Base-by-base conservation (phyloP, 192 early-diverging fungal species). In the Chytriomyces sp. region DNA sequence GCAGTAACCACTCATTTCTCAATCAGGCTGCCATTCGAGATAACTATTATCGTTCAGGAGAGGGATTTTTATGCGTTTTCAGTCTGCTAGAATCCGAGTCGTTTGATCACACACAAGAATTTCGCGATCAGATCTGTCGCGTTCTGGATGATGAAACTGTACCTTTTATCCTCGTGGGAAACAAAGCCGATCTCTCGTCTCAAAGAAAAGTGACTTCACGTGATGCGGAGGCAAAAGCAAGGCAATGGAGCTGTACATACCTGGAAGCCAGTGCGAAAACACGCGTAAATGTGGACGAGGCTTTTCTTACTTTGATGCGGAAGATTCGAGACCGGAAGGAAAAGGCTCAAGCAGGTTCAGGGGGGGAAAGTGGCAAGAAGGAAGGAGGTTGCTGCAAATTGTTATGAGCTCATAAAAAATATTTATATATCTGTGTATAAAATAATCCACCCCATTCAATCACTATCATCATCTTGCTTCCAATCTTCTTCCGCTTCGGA, bases 191-290 rank as follows among this genome's bases (percentile, higher is more conserved):
- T 83, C 72, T 99, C 55, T 81, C 88, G 33, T 79, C 79, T 33
- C 89, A 93, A 54, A 77, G 91, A 56, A 89, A 93, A 78, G 89
- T 99, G n/a, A 69, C 90, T 7, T 61, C 77, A 0, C 85, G 91
- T 31, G 95, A 99, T 73, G 93, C 89, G 53, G 78, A 89, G 59
- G 84, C 86, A 36, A 67, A 93, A 28, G 93, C 97, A n/a, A 74
- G 84, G 28, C 80, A 89, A 65, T 98, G 93, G 91, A 84, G 88
- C 28, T 98, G 96, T 66, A 83, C 93, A 33, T 91, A 87, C 59
- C 83, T 95, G 53, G 97, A 99, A 77, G 89, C 92, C 7, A 94
- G 92, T 22, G 97, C 97, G 0, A 97, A 96, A 76, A 94, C 93
- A 8, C 75, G 90, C 64, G 84, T 87, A 33, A 93, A 94, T 67